These are phyloP conservation scores for Fusarium nygamai DNA, from an alignment of 2,329 filamentous ascomycete genomes.

Conservation along the genomic window DNA sequence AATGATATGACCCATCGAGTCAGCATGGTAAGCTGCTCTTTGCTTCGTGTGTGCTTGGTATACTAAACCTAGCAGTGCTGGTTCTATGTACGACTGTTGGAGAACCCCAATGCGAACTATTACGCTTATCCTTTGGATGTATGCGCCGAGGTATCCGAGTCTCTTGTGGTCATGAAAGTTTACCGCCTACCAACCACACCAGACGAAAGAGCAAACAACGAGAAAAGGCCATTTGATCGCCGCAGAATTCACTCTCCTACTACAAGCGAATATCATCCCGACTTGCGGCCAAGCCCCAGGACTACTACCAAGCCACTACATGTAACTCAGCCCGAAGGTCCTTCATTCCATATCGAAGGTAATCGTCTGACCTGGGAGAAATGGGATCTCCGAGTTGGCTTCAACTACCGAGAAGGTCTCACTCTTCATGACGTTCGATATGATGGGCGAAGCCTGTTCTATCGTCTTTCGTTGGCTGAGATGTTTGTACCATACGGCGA, in stretches of 20 bases:
- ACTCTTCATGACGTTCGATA: slow-evolving; percentile 75
- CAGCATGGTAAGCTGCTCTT: slow-evolving; percentile 54
- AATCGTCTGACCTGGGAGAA: slow-evolving; percentile 65
- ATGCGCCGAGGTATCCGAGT: slow-evolving; percentile 59
- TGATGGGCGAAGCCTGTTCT: slow-evolving; percentile 70
- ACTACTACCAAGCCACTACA: slow-evolving; percentile 46
- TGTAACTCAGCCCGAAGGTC: slow-evolving; percentile 46
- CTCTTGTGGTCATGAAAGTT: slow-evolving; percentile 57
- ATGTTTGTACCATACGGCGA: slow-evolving; percentile 74
- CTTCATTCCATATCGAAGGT: slow-evolving; percentile 54
- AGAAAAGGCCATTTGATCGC: slow-evolving; percentile 51
- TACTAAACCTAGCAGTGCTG: slow-evolving; percentile 29
- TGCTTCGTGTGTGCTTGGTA: fast-evolving
- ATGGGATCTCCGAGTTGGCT: slow-evolving; percentile 74
- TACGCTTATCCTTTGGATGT: slow-evolving; percentile 66
- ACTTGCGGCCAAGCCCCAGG: slow-evolving; percentile 36
- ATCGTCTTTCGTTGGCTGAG: slow-evolving; percentile 71
- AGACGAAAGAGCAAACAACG: slow-evolving; percentile 47
- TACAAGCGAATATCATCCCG: slow-evolving; percentile 56
- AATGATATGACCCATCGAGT: slow-evolving; percentile 59
- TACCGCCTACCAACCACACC: slow-evolving; percentile 53
- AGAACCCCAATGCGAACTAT: slow-evolving; percentile 61
- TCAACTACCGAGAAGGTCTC: slow-evolving; percentile 75
- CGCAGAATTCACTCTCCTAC: slow-evolving; percentile 50
- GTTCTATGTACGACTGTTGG: slow-evolving; percentile 46